phyloP scores from a whole-genome alignment of 1,284 basidiomycete genomes.

The Polyporus tsugae region DNA sequence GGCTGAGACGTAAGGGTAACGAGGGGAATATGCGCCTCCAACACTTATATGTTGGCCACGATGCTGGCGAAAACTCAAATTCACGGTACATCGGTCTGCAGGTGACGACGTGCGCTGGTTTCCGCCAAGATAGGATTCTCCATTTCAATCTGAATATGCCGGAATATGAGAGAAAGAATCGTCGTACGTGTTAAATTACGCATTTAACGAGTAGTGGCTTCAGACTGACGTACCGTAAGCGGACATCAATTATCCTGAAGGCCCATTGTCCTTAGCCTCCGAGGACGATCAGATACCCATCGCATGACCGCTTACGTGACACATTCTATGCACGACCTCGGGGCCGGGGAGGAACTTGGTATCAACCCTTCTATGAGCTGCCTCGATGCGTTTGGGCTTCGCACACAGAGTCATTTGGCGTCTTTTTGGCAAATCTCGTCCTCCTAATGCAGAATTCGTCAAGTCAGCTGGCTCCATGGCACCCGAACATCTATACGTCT shows the following conservation, averaged over 20 bases:
- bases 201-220: too few relatives aligned
- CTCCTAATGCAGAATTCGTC: not conserved
- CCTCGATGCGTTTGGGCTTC: not conserved
- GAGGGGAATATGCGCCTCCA: not conserved
- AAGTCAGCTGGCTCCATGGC: not conserved
- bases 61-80: too few relatives aligned
- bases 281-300: conserved; percentile 1
- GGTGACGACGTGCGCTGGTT: too few relatives aligned
- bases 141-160: too few relatives aligned
- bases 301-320: not conserved
- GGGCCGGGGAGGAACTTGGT: not conserved
- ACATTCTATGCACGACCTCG: not conserved
- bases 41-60: not conserved
- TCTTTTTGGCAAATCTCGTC: not conserved
- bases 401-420: not conserved
- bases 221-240: too few relatives aligned
- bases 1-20: not conserved
- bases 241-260: not conserved
- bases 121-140: too few relatives aligned
- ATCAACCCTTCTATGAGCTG: not conserved
- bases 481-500: not conserved
- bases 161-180: too few relatives aligned
- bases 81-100: too few relatives aligned
- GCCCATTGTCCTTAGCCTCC: not conserved
- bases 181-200: too few relatives aligned